Base-by-base conservation (phyloP, 2,329 filamentous ascomycete genomes). In the Dactylellina parvicollis region DNA sequence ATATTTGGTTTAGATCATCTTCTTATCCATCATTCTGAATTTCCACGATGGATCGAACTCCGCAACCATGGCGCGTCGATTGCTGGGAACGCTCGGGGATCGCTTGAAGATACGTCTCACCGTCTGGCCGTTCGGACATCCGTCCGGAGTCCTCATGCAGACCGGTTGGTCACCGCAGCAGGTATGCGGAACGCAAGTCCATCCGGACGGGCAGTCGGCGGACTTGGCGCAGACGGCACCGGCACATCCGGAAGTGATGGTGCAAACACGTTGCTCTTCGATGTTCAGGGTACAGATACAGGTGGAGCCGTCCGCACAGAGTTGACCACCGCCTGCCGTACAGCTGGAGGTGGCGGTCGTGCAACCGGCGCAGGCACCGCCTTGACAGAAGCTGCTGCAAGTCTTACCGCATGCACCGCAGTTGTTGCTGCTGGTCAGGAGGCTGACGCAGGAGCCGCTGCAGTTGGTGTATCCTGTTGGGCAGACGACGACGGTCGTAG, bases 1-100 rank as follows among this genome's bases (percentile, higher is more conserved):
- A 32, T 32, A 10, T 16, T 14, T n/a, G n/a, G n/a, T 18, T 34
- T 32, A 16, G 16, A 24, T 30, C 40, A 34, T 5, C 42, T 46
- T 60, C 36, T 46, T 22, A 24, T 38, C 50, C 52, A 57, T 50
- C 52, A 50, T 54, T 16, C 32, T 50, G 36, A 54, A 18, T 36
- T 64, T 65, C 42, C 52, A 72, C 7, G 47, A 44, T 3, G 60
- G 18, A 38, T 72, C 67, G 12, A 72, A 72, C 28, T 64, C 67
- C 3, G 59, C 49, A 20, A 61, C 52, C 12, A 64, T 18, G 2
- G 32, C 46, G n/a, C 59, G 36, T 42, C 62, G 30, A 18, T 54
- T 65, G 44, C 42, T 59, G n/a, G 36, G 30, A 7, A 20, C 28
- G 10, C 30, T 36, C 26, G 44, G 62, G 1, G 24, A 12, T 28